Conservation (phyloP, 148 eudicot species). For the Linanthus parryae region DNA sequence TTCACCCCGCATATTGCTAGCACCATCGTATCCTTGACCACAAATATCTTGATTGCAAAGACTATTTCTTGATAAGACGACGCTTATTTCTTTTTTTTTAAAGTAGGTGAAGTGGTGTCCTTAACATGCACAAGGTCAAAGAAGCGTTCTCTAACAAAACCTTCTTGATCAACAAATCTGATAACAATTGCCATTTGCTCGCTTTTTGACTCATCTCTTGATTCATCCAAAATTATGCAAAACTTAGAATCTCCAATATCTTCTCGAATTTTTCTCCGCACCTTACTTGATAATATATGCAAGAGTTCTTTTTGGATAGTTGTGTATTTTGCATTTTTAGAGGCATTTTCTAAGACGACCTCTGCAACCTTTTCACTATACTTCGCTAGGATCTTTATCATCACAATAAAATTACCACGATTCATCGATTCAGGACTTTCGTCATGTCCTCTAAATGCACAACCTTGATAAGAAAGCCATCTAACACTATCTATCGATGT, state of each 20-base stretch:
- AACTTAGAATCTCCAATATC: not conserved
- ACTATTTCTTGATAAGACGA: not conserved
- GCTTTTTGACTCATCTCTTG: not conserved
- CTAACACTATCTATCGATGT: not conserved
- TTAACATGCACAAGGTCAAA: conserved; percentile 7
- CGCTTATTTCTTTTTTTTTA: not conserved
- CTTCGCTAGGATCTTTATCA: conserved; percentile 1
- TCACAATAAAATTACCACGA: conserved; percentile 6
- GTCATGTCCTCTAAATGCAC: conserved; percentile 13
- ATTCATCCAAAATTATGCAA: no score
- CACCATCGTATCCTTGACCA: conserved; percentile 14
- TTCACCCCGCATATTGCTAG: conserved; percentile 2
- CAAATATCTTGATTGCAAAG: not conserved
- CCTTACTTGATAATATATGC: not conserved
- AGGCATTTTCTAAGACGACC: conserved; percentile 1
- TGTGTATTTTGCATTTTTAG: not conserved
- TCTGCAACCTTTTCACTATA: not conserved
- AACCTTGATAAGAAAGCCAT: conserved; percentile 14
- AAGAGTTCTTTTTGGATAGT: not conserved
- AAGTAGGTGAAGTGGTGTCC: not conserved
- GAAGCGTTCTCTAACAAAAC: not conserved
- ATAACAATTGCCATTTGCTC: not conserved
- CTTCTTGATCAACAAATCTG: conserved; percentile 1
- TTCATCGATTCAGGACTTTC: not conserved
- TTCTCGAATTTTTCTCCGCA: not conserved